Base-by-base conservation (phyloP, 139 green algal species). In the Coelastrella sp. region DNA sequence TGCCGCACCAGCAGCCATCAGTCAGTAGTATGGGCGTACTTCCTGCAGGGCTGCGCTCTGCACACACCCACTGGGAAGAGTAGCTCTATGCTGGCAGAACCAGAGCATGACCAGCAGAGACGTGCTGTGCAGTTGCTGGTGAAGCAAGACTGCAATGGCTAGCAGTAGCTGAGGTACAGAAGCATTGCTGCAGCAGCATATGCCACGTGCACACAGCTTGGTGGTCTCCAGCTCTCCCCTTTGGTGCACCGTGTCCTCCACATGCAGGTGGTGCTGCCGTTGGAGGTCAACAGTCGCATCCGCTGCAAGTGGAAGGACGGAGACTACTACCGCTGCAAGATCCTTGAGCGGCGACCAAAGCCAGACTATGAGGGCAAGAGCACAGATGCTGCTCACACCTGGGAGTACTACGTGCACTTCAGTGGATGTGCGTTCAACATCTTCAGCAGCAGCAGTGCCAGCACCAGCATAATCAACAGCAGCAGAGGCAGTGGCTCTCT, bases 331-430 rank as follows among this genome's bases (percentile, higher is more conserved):
- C 87, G 87, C 11, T 95, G 95, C 7, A 96, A 95, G 35, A 91
- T 99, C 88, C 97, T 99, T 60, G 97, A 99, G 92, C 93, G 96
- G 17, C 92, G 97, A 7, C 89, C 90, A 57, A 74, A 89, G 49
- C 78, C 79, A 3, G 91, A 93, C 24, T 92, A 88, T 88, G 75
- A 91, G 79, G 88, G 63, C 8, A 22, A 14, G 19, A 59, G 7
- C 35, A 66, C 78, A 20, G 80, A 63, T 6, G 66, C 84, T 6
- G 66, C 68, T 60, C 66, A 68, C 19, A 94, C 95, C 10, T 98
- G 95, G 80, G 96, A 99, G 91, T 99, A 99, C 93, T 99, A 99
- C 91, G 96, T 99, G 85, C 98, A 99, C 95, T 99, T 99, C 84
- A 88, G 76, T 57, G 20, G 63, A 24, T 87, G 78, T 87, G 87